Evolutionary conservation across 495 filamentous ascomycete genomes (phyloP).

Genomic region (Hyaloscypha bicolor): DNA sequence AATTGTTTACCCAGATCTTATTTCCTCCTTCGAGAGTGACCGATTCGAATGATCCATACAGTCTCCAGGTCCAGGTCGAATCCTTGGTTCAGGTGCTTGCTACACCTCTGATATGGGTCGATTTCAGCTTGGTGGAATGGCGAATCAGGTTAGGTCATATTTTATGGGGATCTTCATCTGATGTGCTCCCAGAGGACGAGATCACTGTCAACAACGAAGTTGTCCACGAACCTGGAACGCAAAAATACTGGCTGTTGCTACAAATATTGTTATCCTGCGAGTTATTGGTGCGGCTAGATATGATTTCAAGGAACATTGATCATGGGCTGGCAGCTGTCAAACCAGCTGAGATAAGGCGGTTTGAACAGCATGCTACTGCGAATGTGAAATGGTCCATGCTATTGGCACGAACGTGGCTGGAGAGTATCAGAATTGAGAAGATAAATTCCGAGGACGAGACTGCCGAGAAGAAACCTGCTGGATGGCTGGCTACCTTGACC

Average conservation of each 20-base stretch:
- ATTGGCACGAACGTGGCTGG: conserved; percentile 72
- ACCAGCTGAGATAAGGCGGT: conserved; percentile 60
- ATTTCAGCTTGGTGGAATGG: conserved; percentile 82
- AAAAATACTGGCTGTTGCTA: conserved; percentile 77
- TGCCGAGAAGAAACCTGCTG: conserved; percentile 37
- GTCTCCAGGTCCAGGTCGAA: conserved; percentile 59
- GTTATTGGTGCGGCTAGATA: conserved; percentile 73
- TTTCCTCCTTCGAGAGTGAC: conserved; percentile 59
- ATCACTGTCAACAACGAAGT: conserved; percentile 43
- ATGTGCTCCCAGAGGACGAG: conserved; percentile 42
- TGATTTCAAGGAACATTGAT: conserved; percentile 60
- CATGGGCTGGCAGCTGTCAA: conserved; percentile 50
- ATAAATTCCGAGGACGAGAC: conserved; percentile 17
- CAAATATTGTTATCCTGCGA: conserved; percentile 80
- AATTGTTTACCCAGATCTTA: conserved; percentile 60
- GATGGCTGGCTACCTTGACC: conserved; percentile 54
- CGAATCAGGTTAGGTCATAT: conserved; percentile 78
- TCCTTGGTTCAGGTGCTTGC: conserved; percentile 58
- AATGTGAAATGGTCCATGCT: conserved; percentile 82
- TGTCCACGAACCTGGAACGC: conserved; percentile 49
- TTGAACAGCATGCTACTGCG: conserved; percentile 57
- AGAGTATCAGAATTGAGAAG: conserved; percentile 63
- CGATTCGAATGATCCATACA: conserved; percentile 59
- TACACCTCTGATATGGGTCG: conserved; percentile 65
- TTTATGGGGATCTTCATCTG: conserved; percentile 65